Conservation (phyloP, 106 monocot genomes). For the Allium cepa region DNA sequence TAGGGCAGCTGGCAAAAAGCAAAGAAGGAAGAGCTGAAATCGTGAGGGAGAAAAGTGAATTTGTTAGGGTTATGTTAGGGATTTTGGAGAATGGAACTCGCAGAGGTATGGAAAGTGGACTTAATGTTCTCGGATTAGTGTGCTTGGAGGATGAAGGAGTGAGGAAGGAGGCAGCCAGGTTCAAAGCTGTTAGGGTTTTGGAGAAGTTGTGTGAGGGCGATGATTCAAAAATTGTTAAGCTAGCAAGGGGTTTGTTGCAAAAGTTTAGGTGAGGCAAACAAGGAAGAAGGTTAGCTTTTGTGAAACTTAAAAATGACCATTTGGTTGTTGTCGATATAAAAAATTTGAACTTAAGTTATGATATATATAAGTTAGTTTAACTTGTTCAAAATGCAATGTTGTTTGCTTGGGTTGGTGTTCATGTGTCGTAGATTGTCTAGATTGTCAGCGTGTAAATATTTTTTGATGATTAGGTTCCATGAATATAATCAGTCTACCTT, state of each 20-base stretch:
- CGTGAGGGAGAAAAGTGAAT: constrained; percentile 9
- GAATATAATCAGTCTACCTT: no score
- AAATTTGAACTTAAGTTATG: no score
- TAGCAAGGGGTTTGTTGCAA: not conserved
- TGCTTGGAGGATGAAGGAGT: constrained; percentile 11
- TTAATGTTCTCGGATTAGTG: constrained; percentile 25
- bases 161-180: constrained; percentile 3
- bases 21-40: constrained; percentile 39
- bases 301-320: no score
- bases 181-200: constrained; percentile 1
- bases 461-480: no score
- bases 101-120: constrained; percentile 25
- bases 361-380: no score
- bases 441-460: no score
- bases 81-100: constrained; percentile 27
- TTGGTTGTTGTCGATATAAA: no score
- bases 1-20: constrained; percentile 38
- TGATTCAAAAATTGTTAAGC: constrained; percentile 3
- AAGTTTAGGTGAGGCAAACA: not conserved
- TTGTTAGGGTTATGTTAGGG: constrained; percentile 24
- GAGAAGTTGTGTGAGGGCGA: not conserved
- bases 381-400: no score
- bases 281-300: not conserved
- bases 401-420: no score
- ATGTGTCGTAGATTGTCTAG: no score